phyloP scores from a whole-genome alignment of 257 asterid genomes.

The Forsythia viridissima region DNA sequence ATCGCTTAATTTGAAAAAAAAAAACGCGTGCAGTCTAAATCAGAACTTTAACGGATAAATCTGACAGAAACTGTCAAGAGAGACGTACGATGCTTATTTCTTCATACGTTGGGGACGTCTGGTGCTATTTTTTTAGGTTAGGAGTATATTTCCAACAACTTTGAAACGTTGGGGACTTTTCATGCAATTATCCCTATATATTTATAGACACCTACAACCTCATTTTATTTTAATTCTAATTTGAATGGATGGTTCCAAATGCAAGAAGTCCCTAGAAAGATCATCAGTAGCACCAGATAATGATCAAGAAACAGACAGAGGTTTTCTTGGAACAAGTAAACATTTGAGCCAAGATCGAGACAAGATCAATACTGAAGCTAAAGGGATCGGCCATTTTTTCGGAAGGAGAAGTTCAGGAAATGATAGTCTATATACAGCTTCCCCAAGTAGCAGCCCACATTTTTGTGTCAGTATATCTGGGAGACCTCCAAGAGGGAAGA shows the following conservation, averaged over 20 bases:
- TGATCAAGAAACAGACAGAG: not conserved
- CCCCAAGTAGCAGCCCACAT: not conserved
- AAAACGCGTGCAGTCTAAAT: too few relatives aligned
- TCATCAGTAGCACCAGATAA: not conserved
- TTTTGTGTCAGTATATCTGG: slow-evolving; percentile 10
- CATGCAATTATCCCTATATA: too few relatives aligned
- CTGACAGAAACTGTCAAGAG: too few relatives aligned
- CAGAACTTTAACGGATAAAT: too few relatives aligned
- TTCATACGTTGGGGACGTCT: too few relatives aligned
- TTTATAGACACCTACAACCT: not conserved
- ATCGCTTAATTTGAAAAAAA: too few relatives aligned
- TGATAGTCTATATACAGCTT: not conserved
- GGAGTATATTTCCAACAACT: too few relatives aligned
- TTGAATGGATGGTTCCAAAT: not conserved
- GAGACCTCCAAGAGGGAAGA: slow-evolving; percentile 32
- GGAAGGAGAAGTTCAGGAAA: not conserved
- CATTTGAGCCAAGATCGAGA: not conserved
- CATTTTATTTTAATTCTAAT: not conserved
- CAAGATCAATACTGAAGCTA: not conserved
- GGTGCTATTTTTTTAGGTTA: too few relatives aligned
- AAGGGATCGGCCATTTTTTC: not conserved
- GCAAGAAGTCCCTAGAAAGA: not conserved
- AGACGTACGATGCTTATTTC: too few relatives aligned
- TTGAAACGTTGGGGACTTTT: too few relatives aligned
- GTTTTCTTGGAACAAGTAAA: not conserved